A percentile compares a stretch with the other conserved stretches of the same genome.
These are phyloP conservation scores for Malbranchea cinnamomea DNA, from an alignment of 2,329 filamentous ascomycete genomes.

Conservation along the genomic window DNA sequence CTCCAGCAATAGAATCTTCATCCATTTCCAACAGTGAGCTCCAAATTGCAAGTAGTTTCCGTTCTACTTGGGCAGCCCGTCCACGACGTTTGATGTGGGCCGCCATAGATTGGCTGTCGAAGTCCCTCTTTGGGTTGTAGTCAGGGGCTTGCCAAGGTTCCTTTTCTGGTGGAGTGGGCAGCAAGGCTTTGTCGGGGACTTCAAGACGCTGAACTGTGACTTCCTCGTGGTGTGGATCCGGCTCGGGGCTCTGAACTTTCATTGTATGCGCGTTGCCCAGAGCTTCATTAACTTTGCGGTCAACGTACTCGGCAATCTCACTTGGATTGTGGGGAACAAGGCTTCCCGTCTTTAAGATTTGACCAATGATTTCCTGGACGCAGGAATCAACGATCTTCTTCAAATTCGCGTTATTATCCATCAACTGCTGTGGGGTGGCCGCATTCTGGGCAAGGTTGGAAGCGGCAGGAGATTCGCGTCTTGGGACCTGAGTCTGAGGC, in stretches of 20 bases:
- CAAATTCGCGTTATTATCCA: conserved; percentile 5
- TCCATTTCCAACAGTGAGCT: conserved; percentile 22
- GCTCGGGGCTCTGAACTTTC: too few species aligned
- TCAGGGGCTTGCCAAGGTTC: conserved; percentile 5
- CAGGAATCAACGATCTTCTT: conserved; percentile 9
- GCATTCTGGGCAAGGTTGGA: neutral
- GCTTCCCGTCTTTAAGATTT: conserved; percentile 8
- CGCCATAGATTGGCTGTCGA: conserved; percentile 7
- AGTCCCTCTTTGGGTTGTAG: conserved; percentile 9
- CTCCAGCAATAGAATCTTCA: conserved; percentile 18
- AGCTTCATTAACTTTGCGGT: conserved; percentile 5
- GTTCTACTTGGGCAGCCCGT: conserved; percentile 17
- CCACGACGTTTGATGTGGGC: conserved; percentile 8
- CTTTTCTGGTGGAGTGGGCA: neutral
- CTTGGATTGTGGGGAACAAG: neutral
- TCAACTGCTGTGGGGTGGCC: neutral
- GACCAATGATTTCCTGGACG: conserved; percentile 8
- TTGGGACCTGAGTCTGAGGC: neutral
- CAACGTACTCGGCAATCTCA: conserved; percentile 5
- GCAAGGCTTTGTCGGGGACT: neutral
- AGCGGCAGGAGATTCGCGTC: neutral
- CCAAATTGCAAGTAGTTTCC: conserved; percentile 25
- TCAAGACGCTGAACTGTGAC: neutral
- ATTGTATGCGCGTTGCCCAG: too few species aligned
- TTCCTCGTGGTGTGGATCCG: too few species aligned